Evolutionary conservation across 2,329 filamentous ascomycete species (phyloP).

Genomic region (Pseudogymnoascus sp.): DNA sequence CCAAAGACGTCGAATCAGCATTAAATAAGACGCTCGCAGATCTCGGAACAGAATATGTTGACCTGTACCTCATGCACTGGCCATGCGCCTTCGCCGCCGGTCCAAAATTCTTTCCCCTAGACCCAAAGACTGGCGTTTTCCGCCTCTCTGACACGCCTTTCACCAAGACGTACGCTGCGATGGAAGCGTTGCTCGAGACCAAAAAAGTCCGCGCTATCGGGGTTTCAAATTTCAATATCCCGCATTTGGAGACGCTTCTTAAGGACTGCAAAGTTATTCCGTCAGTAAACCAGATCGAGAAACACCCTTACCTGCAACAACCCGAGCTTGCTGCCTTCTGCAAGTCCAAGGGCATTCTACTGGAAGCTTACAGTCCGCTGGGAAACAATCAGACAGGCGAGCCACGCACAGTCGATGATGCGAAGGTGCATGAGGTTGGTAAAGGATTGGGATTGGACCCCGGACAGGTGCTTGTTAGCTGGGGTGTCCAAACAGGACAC

Average conservation of each 20-base stretch:
- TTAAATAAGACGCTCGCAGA: conserved; percentile 32
- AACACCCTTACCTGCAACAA: conserved; percentile 47
- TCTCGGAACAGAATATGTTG: conserved; percentile 34
- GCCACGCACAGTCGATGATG: conserved; percentile 46
- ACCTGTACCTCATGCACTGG: conserved; percentile 36
- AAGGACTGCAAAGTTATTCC: conserved; percentile 42
- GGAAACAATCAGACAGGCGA: conserved; percentile 50
- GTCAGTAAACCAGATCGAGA: conserved; percentile 52
- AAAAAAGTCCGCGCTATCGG: conserved; percentile 52
- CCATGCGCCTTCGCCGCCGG: conserved; percentile 29
- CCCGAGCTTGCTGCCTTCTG: conserved; percentile 42
- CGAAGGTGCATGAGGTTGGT: conserved; percentile 51
- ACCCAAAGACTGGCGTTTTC: conserved; percentile 23
- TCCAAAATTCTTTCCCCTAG: conserved; percentile 21
- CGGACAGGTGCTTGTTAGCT: conserved; percentile 53
- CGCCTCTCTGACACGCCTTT: conserved; percentile 30
- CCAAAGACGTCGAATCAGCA: conserved; percentile 29
- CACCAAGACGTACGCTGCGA: conserved; percentile 48
- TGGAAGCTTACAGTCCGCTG: conserved; percentile 43
- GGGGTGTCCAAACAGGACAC: conserved; percentile 51
- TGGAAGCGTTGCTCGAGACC: conserved; percentile 49
- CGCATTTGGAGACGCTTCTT: conserved; percentile 34
- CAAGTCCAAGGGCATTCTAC: conserved; percentile 36
- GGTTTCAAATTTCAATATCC: conserved; percentile 52
- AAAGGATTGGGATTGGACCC: conserved; percentile 48